phyloP scores from a whole-genome alignment of 192 early-diverging fungal genomes.

The Backusella tuberculispora region DNA sequence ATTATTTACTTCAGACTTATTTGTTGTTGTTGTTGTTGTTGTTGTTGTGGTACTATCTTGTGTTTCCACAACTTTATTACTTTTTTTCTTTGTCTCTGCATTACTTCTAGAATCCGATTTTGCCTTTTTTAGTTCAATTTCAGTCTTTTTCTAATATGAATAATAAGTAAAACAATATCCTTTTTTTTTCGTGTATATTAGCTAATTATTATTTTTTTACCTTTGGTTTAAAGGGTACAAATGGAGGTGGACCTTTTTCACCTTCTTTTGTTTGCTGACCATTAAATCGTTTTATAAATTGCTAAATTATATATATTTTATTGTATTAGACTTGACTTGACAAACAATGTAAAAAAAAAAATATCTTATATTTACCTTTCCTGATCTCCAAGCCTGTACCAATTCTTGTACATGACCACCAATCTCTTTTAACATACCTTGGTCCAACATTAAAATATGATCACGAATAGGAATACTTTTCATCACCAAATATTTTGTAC shows the following conservation, averaged over 20 bases:
- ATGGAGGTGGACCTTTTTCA: constrained; percentile 36
- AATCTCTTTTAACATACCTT: constrained; percentile 31
- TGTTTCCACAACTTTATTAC: background rate
- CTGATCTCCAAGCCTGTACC: constrained; percentile 41
- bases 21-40: too few relatives aligned
- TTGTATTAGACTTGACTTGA: background rate
- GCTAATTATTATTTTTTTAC: constrained; percentile 17
- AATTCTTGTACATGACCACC: constrained; percentile 42
- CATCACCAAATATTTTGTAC: constrained; percentile 36
- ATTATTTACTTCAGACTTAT: too few relatives aligned
- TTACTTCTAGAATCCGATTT: background rate
- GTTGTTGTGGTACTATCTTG: background rate
- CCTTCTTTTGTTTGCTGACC: constrained; percentile 6
- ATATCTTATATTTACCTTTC: constrained; percentile 21
- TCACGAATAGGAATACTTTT: constrained; percentile 37
- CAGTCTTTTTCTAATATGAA: background rate
- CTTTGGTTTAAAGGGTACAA: constrained; percentile 39
- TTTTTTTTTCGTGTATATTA: background rate
- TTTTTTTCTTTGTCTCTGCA: background rate
- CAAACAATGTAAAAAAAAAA: too few relatives aligned
- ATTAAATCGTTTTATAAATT: constrained; percentile 29
- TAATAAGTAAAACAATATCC: background rate
- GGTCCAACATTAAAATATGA: constrained; percentile 33
- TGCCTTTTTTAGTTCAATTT: background rate
- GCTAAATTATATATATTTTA: constrained; percentile 4